Conservation (phyloP, 2,329 filamentous ascomycete genomes). For the Fusarium devonianum region DNA sequence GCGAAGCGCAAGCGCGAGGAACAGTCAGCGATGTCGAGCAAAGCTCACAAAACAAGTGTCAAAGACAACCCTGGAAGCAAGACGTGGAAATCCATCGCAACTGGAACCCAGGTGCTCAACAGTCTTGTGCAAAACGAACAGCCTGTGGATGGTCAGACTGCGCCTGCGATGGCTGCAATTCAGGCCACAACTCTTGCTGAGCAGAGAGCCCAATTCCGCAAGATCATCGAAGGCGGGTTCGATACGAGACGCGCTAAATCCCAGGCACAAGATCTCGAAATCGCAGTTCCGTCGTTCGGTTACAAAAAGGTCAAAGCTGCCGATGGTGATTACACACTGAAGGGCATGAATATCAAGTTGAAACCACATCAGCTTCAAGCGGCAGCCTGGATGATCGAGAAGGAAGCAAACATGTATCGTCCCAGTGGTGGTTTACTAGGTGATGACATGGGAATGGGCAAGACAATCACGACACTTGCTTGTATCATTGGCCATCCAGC, state of each 20-base stretch:
- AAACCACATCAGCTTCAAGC: slow-evolving; percentile 64
- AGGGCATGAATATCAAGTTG: slow-evolving; percentile 43
- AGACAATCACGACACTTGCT: slow-evolving; percentile 78
- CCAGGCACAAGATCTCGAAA: slow-evolving; percentile 23
- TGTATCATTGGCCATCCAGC: slow-evolving; percentile 69
- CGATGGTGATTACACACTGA: slow-evolving; percentile 30
- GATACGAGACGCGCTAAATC: slow-evolving; percentile 22
- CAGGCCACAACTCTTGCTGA: slow-evolving; percentile 13
- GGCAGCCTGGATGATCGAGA: slow-evolving; percentile 60
- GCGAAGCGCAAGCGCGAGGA: not conserved
- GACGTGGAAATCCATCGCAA: too few species aligned
- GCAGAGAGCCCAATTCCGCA: not conserved
- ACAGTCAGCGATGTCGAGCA: not conserved
- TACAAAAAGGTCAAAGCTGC: slow-evolving; percentile 9
- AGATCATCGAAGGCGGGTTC: slow-evolving; percentile 19
- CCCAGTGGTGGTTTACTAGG: slow-evolving; percentile 67
- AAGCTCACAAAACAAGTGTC: not conserved
- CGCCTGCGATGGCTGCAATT: not conserved
- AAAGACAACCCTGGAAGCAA: too few species aligned
- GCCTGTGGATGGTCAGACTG: too few species aligned
- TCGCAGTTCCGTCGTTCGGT: slow-evolving; percentile 31
- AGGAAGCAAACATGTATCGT: slow-evolving; percentile 49
- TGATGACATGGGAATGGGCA: slow-evolving; percentile 71
- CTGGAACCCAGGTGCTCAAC: too few species aligned
- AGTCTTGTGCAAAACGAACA: too few species aligned